These are phyloP conservation scores for Dicorynia guianensis DNA, from an alignment of 306 rosid genomes.

Conservation along the genomic window DNA sequence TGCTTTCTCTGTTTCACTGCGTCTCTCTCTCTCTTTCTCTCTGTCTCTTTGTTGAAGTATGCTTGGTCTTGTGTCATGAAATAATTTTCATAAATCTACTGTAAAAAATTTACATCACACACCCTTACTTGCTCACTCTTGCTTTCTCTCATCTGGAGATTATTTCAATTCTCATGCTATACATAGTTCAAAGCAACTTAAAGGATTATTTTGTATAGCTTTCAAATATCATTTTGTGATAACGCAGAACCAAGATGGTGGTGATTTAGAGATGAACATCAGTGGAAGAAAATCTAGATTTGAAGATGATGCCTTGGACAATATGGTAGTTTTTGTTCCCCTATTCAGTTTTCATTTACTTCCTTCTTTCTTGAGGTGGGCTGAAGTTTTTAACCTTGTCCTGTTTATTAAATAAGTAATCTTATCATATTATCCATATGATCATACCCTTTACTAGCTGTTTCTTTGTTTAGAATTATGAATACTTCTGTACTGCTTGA, in stretches of 20 bases:
- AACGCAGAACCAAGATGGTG: constrained; percentile 86
- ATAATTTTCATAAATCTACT: constrained; percentile 16
- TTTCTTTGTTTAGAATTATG: not conserved
- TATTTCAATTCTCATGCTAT: constrained; percentile 2
- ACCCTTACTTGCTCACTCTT: not conserved
- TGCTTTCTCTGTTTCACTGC: too few species aligned
- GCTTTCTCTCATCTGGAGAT: constrained; percentile 18
- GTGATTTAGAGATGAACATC: constrained; percentile 89
- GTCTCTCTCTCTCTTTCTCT: too few species aligned
- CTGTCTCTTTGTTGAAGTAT: too few species aligned
- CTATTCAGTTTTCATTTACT: not conserved
- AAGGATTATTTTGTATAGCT: constrained; percentile 27
- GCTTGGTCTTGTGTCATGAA: constrained; percentile 28
- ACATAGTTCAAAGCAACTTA: not conserved
- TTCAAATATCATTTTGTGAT: constrained; percentile 37
- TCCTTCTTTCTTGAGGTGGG: constrained; percentile 10
- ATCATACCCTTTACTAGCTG: not conserved
- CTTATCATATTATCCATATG: constrained; percentile 3
- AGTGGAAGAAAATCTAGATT: constrained; percentile 76
- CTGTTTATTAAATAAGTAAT: constrained; percentile 18
- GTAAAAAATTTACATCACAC: constrained; percentile 20
- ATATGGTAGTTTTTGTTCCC: constrained; percentile 63
- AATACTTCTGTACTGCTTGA: not conserved
- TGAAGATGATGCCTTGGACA: constrained; percentile 90
- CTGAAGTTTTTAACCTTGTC: constrained; percentile 5